Evolutionary conservation across 345 rosid genomes (phyloP), one percentile per base, ranked within the genome.

Genomic region (Combretum micranthum): DNA sequence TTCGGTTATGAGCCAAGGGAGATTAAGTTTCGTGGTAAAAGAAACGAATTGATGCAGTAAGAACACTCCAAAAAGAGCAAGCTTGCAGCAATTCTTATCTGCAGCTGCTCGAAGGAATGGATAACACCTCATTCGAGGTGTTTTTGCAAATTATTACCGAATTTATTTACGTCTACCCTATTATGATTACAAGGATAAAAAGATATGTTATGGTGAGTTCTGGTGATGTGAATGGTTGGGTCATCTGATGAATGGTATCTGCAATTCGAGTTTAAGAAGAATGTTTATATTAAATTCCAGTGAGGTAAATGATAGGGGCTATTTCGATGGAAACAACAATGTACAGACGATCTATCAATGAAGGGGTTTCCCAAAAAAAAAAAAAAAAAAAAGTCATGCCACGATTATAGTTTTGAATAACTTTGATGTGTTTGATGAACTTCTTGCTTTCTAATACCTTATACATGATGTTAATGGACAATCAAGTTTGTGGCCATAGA

Each of bases 61-160:
- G 56, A 61, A 43, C 25, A 59, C 46, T 70, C 49, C 56, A 11
- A 42, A 59, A 55, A 71, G 57, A 46, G 57, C 72, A n/a, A 69
- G 15, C 55, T 69, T 93, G 65, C 88, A 91, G 50, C 97, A 82
- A 20, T 83, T 93, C 76, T 93, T 97, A 49, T 85, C 99, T 0
- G 83, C 89, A 23, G 56, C 84, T 58, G 80, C 80, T 63, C 87
- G 6, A 71, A 75, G 88, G 95, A 89, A 50, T 57, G 16, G 23
- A 16, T 23, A n/a, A 6, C 39, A 32, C 39, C 39, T 1, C 10
- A 32, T 32, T 32, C 5, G 39, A 7, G 39, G 39, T 4, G n/a
- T 12, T 0, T 11, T 17, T 15, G 21, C 62, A 16, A n/a, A 23
- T 11, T 12, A 47, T 47, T 15, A 47, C 20, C 21, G 22, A 18